Evolutionary conservation across 371 early-diverging fungal species (phyloP).

Genomic region (Mucor piriformis): DNA sequence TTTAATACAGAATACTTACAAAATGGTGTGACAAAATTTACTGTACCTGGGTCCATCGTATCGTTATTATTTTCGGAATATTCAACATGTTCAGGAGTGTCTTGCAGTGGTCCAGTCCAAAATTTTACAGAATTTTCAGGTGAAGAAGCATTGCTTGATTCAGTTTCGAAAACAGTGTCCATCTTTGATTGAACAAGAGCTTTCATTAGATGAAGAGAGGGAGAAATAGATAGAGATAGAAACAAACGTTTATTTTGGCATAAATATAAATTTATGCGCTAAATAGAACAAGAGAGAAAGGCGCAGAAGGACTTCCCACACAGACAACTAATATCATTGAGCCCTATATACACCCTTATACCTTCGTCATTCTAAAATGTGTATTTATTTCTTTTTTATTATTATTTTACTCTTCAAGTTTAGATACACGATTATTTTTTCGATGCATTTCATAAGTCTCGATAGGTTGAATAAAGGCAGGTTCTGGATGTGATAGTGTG

Average conservation of each 20-base stretch:
- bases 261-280: background rate
- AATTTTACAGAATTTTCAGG: conserved; percentile 24
- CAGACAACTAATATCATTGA: background rate
- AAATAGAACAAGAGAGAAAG: background rate
- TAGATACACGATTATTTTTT: conserved; percentile 31
- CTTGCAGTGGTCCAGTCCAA: conserved; percentile 16
- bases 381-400: background rate
- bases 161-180: conserved; percentile 10
- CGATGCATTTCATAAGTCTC: conserved; percentile 36
- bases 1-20: too few relatives aligned
- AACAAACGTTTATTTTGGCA: background rate
- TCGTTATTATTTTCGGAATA: conserved; percentile 8
- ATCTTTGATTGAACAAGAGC: conserved; percentile 1
- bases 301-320: background rate
- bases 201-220: conserved; percentile 8
- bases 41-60: conserved; percentile 4
- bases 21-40: too few relatives aligned
- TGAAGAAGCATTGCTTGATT: conserved; percentile 11
- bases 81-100: background rate
- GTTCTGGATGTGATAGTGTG: conserved; percentile 11
- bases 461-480: conserved; percentile 12
- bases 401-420: conserved; percentile 19
- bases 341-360: background rate
- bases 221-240: too few relatives aligned
- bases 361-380: background rate